phyloP scores from a whole-genome alignment of 176 grass and related monocot species.

The Oryza glaberrima region DNA sequence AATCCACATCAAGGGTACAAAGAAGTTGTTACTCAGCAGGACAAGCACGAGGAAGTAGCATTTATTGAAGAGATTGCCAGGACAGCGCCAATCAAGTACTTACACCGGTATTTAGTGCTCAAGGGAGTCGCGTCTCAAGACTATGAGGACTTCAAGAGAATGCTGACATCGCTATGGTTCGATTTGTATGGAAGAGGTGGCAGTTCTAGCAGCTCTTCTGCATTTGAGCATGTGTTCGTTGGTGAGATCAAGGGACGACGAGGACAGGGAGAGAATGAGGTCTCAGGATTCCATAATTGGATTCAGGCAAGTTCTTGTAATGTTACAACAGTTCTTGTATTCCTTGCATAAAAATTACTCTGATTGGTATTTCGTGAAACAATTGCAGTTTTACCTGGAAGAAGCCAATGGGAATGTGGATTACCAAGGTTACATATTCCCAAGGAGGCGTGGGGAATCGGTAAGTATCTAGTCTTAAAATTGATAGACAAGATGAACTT shows the following conservation, averaged over 20 bases:
- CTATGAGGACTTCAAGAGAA: slow-evolving; percentile 78
- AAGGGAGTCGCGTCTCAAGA: slow-evolving; percentile 59
- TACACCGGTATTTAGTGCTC: slow-evolving; percentile 70
- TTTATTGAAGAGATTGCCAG: slow-evolving; percentile 97
- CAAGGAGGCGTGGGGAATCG: slow-evolving; percentile 66
- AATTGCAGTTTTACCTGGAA: slow-evolving; percentile 95
- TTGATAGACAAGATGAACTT: slow-evolving; percentile 3
- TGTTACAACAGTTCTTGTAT: slow-evolving; percentile 10
- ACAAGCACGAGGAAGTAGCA: slow-evolving; percentile 84
- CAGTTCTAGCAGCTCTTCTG: slow-evolving; percentile 64
- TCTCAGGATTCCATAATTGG: slow-evolving; percentile 99
- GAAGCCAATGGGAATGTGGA: slow-evolving; percentile 94
- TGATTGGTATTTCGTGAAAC: slow-evolving; percentile 26
- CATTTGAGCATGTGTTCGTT: slow-evolving; percentile 99
- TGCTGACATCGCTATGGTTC: slow-evolving; percentile 82
- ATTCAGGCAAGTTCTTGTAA: slow-evolving; percentile 72
- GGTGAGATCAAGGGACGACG: slow-evolving; percentile 79
- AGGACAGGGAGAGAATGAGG: slow-evolving; percentile 62
- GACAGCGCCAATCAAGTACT: slow-evolving; percentile 84
- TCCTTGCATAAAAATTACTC: background rate
- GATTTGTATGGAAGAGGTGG: slow-evolving; percentile 90
- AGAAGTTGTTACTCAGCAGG: slow-evolving; percentile 84
- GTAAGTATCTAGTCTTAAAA: slow-evolving; percentile 49
- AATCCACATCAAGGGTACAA: slow-evolving; percentile 83
- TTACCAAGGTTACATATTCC: slow-evolving; percentile 93